Evolutionary conservation across 768 basidiomycete species (phyloP), one percentile per base, ranked within the genome.

Genomic region (Gymnopilus junonius): DNA sequence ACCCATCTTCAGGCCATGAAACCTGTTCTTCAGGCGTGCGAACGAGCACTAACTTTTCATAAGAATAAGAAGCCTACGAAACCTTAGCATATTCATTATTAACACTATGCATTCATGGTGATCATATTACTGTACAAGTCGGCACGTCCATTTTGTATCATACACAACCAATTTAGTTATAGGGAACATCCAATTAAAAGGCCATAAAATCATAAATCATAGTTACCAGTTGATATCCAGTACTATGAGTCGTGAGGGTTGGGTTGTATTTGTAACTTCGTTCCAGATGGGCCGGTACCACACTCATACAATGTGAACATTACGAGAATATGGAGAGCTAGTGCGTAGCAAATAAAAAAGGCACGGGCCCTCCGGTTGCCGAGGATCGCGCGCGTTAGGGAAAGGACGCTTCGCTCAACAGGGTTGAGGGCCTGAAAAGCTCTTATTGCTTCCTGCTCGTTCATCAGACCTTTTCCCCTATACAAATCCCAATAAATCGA

Each of bases 391-490:
- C 92, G 88, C 0, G 97, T 97, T 15, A 99, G 80, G 23, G 86
- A 82, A 57, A 98, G 88, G 1, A 97, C 89, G 17, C 90, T 89
- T 21, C 95, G 86, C 75, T 99, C 97, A 10, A 97, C 81, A 1
- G 94, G 93, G 71, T 99, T 97, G 43, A 99, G 83, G 27, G 89
- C 91, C 68, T 94, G 89, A 58, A 97, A 95, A 1, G 94, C 97
- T 60, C 95, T 81, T n/a, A 92, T 91, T 31, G 95, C 94, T 80
- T 99, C 97, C 97, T 99, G 65, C 37, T 29, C 60, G 39, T 25
- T 40, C 40, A 29, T 20, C 34, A 58, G 35, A 59, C 42, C 14
- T 43, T 46, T 21, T 21, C 4, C 17, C 23, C 11, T 15, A 55
- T 29, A 50, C n/a, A 43, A 23, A 3, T 12, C 37, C 31, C 4